These are phyloP conservation scores for Aspergillus luchuensis DNA, from an alignment of 2,329 filamentous ascomycete species.

Conservation along the genomic window DNA sequence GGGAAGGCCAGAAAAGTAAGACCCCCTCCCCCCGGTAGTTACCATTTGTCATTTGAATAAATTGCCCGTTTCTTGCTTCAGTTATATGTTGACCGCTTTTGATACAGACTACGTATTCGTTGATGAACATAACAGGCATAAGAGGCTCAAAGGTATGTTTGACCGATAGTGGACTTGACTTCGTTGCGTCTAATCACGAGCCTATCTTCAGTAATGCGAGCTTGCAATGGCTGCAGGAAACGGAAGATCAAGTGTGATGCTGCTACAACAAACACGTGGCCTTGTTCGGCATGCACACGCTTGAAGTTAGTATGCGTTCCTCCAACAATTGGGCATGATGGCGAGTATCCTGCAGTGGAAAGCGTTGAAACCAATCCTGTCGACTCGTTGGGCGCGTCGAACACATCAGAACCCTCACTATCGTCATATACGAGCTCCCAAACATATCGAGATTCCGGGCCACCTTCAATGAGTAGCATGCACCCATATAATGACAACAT, in stretches of 20 bases:
- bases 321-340: conserved; percentile 77
- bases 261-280: conserved; percentile 95
- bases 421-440: conserved; percentile 59
- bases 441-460: conserved; percentile 46
- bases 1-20: conserved; percentile 84
- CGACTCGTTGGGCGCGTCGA: conserved; percentile 30
- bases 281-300: conserved; percentile 88
- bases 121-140: conserved; percentile 97
- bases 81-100: background rate
- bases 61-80: too few relatives aligned
- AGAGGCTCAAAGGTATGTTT: conserved; percentile 81
- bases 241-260: conserved; percentile 98
- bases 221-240: conserved; percentile 90
- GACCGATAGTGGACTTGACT: background rate
- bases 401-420: conserved; percentile 50
- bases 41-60: too few relatives aligned
- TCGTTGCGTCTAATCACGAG: conserved; percentile 10
- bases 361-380: conserved; percentile 28
- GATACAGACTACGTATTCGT: conserved; percentile 93
- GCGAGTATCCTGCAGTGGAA: conserved; percentile 44
- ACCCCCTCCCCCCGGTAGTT: conserved; percentile 8
- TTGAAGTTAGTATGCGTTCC: conserved; percentile 92
- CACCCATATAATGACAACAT: conserved; percentile 48
- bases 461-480: conserved; percentile 52
- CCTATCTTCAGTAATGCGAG: conserved; percentile 77